Conservation (phyloP, 2,329 filamentous ascomycete species). For the Aspergillus sp. region DNA sequence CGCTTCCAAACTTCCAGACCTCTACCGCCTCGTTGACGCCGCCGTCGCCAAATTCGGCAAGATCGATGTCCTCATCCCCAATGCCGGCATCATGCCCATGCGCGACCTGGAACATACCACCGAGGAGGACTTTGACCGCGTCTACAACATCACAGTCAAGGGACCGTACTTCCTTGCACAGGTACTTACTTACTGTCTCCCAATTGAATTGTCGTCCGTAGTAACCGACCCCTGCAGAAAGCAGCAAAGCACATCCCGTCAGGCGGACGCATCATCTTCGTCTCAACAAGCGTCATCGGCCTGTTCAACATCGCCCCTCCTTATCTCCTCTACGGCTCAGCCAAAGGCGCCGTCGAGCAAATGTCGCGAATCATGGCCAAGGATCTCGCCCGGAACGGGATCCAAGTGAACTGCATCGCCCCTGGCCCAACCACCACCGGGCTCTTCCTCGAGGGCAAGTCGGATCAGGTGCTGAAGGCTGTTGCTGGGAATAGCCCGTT, state of each 20-base stretch:
- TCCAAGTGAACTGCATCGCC: constrained; percentile 53
- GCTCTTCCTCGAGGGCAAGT: constrained; percentile 54
- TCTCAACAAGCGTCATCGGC: constrained; percentile 48
- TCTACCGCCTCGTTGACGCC: constrained; percentile 51
- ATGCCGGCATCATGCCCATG: constrained; percentile 55
- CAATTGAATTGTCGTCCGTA: neutral
- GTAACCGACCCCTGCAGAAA: constrained; percentile 24
- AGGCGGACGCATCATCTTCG: constrained; percentile 53
- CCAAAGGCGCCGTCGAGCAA: constrained; percentile 62
- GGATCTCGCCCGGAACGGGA: constrained; percentile 53
- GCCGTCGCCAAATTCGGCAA: constrained; percentile 53
- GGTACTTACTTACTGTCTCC: neutral
- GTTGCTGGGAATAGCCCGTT: constrained; percentile 46
- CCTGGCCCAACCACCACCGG: constrained; percentile 58
- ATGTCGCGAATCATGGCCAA: constrained; percentile 57
- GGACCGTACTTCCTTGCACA: constrained; percentile 54
- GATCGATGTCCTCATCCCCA: constrained; percentile 60
- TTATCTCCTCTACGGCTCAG: constrained; percentile 55
- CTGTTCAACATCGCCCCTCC: constrained; percentile 42
- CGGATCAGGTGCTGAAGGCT: constrained; percentile 46
- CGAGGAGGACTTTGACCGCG: constrained; percentile 52
- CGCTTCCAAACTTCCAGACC: constrained; percentile 46
- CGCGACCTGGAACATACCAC: constrained; percentile 51
- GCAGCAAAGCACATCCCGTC: constrained; percentile 52
- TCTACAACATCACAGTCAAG: constrained; percentile 57